phyloP scores from a whole-genome alignment of 1,284 basidiomycete species.

The Sanguinoderma infundibulare region DNA sequence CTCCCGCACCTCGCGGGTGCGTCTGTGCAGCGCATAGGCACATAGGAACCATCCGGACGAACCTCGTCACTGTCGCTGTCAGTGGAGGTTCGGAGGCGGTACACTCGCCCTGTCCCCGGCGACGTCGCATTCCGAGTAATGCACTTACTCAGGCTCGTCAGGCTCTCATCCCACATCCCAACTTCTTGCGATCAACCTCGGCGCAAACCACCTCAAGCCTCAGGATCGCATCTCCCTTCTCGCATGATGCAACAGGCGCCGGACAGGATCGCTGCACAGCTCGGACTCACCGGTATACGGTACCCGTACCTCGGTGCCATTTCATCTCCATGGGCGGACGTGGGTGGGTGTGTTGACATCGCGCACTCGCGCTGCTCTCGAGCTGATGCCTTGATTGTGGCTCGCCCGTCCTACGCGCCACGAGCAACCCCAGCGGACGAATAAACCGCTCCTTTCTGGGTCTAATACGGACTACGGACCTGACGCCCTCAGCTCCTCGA shows the following conservation, averaged over 20 bases:
- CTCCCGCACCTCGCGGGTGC: no score
- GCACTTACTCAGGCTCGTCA: neutral
- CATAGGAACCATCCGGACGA: neutral
- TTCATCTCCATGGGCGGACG: neutral
- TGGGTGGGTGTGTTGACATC: neutral
- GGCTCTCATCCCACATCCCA: no score
- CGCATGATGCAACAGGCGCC: neutral
- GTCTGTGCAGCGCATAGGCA: neutral
- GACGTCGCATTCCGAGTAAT: no score
- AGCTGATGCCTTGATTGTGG: neutral
- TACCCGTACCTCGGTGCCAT: neutral
- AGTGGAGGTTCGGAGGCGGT: neutral
- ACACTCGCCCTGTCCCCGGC: neutral
- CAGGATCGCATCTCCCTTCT: no score
- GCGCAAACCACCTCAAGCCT: neutral
- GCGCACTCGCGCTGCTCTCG: neutral
- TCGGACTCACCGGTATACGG: no score
- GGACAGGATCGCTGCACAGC: neutral
- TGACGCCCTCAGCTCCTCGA: neutral
- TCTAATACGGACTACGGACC: neutral
- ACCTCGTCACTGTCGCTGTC: neutral
- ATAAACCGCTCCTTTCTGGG: neutral
- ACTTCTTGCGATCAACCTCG: neutral
- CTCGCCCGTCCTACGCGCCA: neutral
- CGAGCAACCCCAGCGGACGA: neutral